phyloP scores from a whole-genome alignment of 257 asterid genomes.

The Solanum paucissectum region DNA sequence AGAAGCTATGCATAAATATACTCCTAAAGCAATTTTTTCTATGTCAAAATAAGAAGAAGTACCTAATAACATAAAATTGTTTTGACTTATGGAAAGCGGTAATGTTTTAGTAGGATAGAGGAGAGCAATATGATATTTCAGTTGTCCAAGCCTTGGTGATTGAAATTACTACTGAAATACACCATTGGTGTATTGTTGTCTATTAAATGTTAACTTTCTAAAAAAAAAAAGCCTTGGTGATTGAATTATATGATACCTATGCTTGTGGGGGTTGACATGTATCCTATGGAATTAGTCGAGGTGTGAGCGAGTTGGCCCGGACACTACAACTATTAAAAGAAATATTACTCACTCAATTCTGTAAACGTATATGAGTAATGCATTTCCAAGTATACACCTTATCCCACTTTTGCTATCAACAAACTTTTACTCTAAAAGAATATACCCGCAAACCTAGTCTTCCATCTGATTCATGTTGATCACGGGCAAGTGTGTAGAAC shows the following conservation, averaged over 20 bases:
- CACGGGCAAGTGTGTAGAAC: neutral
- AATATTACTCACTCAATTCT: neutral
- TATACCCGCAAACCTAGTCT: neutral
- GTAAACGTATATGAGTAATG: neutral
- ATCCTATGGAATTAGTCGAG: neutral
- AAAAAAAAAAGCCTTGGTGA: neutral
- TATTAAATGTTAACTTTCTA: no score
- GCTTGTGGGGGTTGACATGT: neutral
- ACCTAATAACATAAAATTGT: neutral
- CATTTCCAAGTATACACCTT: neutral
- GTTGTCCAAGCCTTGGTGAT: neutral
- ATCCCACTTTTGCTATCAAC: neutral
- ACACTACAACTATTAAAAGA: neutral
- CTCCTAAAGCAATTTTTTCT: neutral
- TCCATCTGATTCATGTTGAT: neutral
- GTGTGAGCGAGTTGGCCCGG: neutral
- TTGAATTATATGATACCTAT: neutral
- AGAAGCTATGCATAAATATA: neutral
- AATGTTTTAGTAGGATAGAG: neutral
- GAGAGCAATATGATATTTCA: neutral
- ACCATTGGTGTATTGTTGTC: no score
- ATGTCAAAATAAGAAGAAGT: neutral
- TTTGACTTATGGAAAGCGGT: neutral
- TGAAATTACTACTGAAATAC: neutral
- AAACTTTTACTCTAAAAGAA: neutral